Evolutionary conservation across 768 basidiomycete species (phyloP).

Genomic region (Gymnopilus dilepis): DNA sequence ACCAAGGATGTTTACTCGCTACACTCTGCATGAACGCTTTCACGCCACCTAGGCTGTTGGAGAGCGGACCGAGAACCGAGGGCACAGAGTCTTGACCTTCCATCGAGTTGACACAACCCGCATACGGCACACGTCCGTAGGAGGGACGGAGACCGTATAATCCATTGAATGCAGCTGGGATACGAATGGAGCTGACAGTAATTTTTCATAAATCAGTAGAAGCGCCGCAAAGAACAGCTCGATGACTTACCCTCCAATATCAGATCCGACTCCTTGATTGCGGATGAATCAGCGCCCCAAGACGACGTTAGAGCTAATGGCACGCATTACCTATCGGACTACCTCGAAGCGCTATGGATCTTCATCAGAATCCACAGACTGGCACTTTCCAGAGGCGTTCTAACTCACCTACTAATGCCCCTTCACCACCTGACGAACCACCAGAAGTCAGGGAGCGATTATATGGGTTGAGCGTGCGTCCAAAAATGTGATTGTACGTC

Average conservation of each 20-base stretch:
- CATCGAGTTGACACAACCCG: constrained; percentile 63
- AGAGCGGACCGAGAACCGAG: constrained; percentile 79
- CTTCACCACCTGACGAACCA: constrained; percentile 89
- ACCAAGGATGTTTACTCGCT: constrained; percentile 65
- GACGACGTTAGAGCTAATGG: not conserved
- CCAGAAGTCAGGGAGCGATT: constrained; percentile 76
- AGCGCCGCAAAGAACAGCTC: not conserved
- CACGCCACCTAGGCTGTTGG: constrained; percentile 59
- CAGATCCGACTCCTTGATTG: constrained; percentile 75
- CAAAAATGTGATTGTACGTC: constrained; percentile 80
- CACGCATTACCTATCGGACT: constrained; percentile 44
- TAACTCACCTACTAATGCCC: constrained; percentile 65
- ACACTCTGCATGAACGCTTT: constrained; percentile 71
- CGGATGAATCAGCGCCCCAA: constrained; percentile 5
- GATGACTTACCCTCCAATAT: constrained; percentile 70
- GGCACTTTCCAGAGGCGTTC: not conserved
- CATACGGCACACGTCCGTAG: constrained; percentile 72
- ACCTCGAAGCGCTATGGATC: constrained; percentile 43
- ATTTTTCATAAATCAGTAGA: not conserved
- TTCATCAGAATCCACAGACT: not conserved
- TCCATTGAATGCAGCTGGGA: constrained; percentile 71
- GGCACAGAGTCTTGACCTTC: constrained; percentile 77
- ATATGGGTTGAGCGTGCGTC: constrained; percentile 76
- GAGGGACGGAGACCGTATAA: constrained; percentile 76
- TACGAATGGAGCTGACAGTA: constrained; percentile 63